Base-by-base conservation (phyloP, 805 yeast species). In the Yamadazyma endophytica region DNA sequence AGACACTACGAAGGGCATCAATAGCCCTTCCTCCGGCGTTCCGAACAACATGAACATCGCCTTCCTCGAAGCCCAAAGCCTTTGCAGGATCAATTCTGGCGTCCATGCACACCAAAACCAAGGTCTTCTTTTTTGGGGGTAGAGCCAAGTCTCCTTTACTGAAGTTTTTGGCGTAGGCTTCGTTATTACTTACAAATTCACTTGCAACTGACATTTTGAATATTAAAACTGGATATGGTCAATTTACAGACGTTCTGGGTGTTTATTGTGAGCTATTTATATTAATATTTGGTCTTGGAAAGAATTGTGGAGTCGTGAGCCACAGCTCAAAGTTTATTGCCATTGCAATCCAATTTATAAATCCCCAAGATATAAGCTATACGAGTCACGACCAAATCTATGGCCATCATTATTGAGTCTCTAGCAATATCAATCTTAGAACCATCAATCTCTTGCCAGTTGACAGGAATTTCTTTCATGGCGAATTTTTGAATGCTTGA, bases 381-480 rank as follows among this genome's bases (percentile, higher is more conserved):
- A 46, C 98, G 71, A 25, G 94, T 90, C 13, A 87, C 88, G 23
- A 92, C 84, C 57, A 92, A 67, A 54, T 92, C 98, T 26, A 85
- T 73, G 11, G 97, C 97, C 98, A 92, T 92, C 36, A 73, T 77
- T 38, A 92, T 76, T 34, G 90, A 79, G 57, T 90, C 98, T 43
- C 83, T 71, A 6, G 97, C 96, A 37, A 92, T 68, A 49, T 82
- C 96, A 58, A 92, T 82, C 58, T 92, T 92, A 25, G 95, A 84
- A 0, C 98, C 98, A 46, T 75, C 94, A 26, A 92, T 92, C 58
- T 92, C 98, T 58, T 88, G 96, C 98, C 98, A 92, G 38, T 82
- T 82, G 23, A 92, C 86, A 7, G 96, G 78, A 13, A 89, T 75
- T 61, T 92, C 98, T 31, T 59, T 63, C 28, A 89, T 69, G 3